Conservation (phyloP, 139 green algal genomes). For the Chlorella ohadii region DNA sequence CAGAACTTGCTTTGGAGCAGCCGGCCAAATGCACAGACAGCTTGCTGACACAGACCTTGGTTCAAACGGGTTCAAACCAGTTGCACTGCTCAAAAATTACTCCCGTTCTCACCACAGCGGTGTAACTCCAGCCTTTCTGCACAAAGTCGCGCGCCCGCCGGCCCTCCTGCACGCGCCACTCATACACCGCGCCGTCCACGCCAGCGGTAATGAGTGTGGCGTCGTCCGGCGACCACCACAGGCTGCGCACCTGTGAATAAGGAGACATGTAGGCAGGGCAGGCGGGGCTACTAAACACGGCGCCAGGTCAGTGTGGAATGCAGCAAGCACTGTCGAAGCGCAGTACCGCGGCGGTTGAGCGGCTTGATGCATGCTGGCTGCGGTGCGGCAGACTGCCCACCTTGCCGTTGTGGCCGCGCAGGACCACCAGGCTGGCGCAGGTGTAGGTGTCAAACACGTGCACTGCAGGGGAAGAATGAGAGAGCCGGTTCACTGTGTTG, state of each 20-base stretch:
- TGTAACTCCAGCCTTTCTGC: conserved; percentile 67
- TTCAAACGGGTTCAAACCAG: too few relatives aligned
- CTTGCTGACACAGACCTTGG: too few relatives aligned
- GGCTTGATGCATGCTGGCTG: not conserved
- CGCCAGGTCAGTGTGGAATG: too few relatives aligned
- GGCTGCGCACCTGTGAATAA: conserved; percentile 63
- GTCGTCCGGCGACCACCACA: conserved; percentile 81
- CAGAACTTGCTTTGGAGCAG: too few relatives aligned
- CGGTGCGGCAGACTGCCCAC: not conserved
- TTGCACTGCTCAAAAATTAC: too few relatives aligned
- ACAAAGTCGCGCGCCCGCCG: conserved; percentile 74
- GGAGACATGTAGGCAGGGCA: not conserved
- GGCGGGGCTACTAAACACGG: too few relatives aligned
- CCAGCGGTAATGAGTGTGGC: conserved; percentile 78
- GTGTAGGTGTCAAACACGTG: conserved; percentile 93
- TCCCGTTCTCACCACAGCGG: conserved; percentile 56
- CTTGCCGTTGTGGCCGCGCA: conserved; percentile 35
- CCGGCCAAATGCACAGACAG: too few relatives aligned
- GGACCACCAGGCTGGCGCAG: conserved; percentile 78
- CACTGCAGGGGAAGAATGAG: conserved; percentile 47
- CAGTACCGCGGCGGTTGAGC: too few relatives aligned
- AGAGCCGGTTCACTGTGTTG: too few relatives aligned
- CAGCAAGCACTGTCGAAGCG: not conserved
- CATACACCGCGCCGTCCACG: conserved; percentile 90
- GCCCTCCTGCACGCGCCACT: conserved; percentile 85